Percentiles rank a stretch among this genome's conserved stretches.
phyloP scores from a whole-genome alignment of 73 alveolate species.

The Urostyla sp. region DNA sequence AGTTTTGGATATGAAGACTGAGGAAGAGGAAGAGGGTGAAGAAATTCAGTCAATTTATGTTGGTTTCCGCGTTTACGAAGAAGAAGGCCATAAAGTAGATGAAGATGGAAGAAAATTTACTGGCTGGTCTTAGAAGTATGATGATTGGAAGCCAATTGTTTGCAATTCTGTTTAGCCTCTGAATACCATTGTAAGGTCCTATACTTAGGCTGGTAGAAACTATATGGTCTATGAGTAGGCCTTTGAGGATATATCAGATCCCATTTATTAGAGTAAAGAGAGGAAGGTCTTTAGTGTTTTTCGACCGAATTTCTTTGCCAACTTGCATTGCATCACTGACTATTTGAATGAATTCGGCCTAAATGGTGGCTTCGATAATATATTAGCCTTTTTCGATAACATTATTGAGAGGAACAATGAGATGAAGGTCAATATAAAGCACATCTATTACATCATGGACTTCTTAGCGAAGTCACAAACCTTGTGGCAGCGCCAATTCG shows the following conservation, averaged over 20 bases:
- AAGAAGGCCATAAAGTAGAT: slow-evolving; percentile 79
- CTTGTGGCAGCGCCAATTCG: slow-evolving; percentile 67
- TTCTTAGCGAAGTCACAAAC: slow-evolving; percentile 57
- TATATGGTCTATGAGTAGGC: slow-evolving; percentile 55
- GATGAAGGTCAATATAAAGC: slow-evolving; percentile 65
- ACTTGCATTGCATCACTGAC: slow-evolving; percentile 53
- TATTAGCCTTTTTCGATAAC: slow-evolving; percentile 50
- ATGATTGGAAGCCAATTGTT: slow-evolving; percentile 76
- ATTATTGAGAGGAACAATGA: slow-evolving; percentile 18
- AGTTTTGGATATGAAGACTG: slow-evolving; percentile 30
- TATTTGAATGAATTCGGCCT: slow-evolving; percentile 62
- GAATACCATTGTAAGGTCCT: slow-evolving; percentile 9
- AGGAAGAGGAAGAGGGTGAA: neutral
- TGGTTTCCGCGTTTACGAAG: slow-evolving; percentile 80
- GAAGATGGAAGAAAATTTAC: slow-evolving; percentile 63
- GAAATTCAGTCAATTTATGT: slow-evolving; percentile 13
- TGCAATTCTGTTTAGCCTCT: slow-evolving; percentile 65
- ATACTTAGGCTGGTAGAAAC: neutral
- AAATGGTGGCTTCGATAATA: slow-evolving; percentile 66
- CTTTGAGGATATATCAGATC: slow-evolving; percentile 74
- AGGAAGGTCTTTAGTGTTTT: slow-evolving; percentile 66
- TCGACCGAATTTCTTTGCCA: slow-evolving; percentile 60
- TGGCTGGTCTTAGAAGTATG: slow-evolving; percentile 83
- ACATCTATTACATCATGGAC: slow-evolving; percentile 53
- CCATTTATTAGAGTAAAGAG: slow-evolving; percentile 53